phyloP scores from a whole-genome alignment of 768 basidiomycete species.

The Suillus subluteus region DNA sequence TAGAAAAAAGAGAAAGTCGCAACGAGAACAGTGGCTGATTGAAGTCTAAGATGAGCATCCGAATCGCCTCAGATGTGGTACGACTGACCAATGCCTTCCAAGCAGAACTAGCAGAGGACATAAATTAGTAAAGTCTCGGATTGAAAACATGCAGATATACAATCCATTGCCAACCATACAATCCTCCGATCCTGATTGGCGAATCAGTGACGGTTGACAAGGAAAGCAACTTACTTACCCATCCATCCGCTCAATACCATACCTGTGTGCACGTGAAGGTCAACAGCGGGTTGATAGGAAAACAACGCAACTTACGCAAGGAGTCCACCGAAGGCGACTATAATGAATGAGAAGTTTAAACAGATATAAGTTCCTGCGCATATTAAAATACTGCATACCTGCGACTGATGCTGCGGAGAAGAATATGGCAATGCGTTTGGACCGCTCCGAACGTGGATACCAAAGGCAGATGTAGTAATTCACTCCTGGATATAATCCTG shows the following conservation, averaged over 20 bases:
- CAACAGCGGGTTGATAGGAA: neutral
- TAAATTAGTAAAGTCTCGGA: neutral
- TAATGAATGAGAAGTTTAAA: neutral
- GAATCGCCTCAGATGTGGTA: neutral
- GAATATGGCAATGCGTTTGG: conserved; percentile 62
- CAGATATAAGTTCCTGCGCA: neutral
- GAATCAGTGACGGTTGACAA: neutral
- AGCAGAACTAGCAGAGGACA: conserved; percentile 29
- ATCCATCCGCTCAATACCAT: conserved; percentile 35
- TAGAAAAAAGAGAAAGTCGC: conserved; percentile 44
- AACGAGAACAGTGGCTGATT: conserved; percentile 24
- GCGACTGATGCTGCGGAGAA: conserved; percentile 63
- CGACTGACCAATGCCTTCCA: conserved; percentile 32
- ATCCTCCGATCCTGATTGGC: conserved; percentile 23
- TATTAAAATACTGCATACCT: conserved; percentile 30
- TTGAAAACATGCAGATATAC: conserved; percentile 21
- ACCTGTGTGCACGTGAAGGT: conserved; percentile 28
- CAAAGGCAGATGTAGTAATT: conserved; percentile 56
- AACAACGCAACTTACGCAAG: conserved; percentile 39
- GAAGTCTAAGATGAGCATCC: neutral
- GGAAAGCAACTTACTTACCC: conserved; percentile 36
- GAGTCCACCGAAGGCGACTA: conserved; percentile 50
- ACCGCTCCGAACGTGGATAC: conserved; percentile 63
- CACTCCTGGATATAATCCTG: conserved; percentile 46
- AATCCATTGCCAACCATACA: conserved; percentile 43